Evolutionary conservation across 1,284 basidiomycete species (phyloP), one percentile per base, ranked within the genome.

Genomic region (Meira nashicola): DNA sequence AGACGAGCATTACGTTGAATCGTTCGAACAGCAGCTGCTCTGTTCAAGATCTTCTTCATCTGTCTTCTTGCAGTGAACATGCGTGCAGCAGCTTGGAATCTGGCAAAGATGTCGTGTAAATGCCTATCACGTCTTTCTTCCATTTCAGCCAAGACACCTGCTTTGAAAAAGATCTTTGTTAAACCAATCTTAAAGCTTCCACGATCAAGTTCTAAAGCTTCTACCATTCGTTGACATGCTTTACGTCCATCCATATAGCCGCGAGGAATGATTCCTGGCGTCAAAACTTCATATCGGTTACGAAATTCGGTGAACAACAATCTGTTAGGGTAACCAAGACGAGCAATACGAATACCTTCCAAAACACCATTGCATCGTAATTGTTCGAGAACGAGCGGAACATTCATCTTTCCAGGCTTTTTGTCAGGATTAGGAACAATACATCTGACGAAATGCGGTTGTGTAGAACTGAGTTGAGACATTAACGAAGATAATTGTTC

Each of bases 91-190:
- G 93, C 90, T 74, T 97, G 92, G 57, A 99, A 80, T 39, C 87
- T 84, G 11, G 90, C 87, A 80, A 98, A 96, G 49, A 97, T 82
- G 68, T 93, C 92, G 66, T 86, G 92, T 15, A 99, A 81, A 25
- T 92, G 81, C 9, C 84, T 83, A 78, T 99, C 95, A 17, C 95
- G 82, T 19, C 90, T 84, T 73, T 97, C 95, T 80, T 98, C 95
- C 33, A 98, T 84, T 73, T 96, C 93, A n/a, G 95, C 95, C 10
- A 99, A 84, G 1, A 97, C 92, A 5, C 94, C 94, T 1, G 95
- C 93, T 79, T 97, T 98, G 86, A 99, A 98, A 82, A 98, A 98
- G 67, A 97, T 90, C 82, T 98, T 99, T 47, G 92, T 95, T 0
- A 90, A 90, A 8, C 95, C 95, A 63, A 98, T 90, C 72, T 89